These are phyloP conservation scores for Syzygium aqueum DNA, from an alignment of 345 rosid species.

Conservation along the genomic window DNA sequence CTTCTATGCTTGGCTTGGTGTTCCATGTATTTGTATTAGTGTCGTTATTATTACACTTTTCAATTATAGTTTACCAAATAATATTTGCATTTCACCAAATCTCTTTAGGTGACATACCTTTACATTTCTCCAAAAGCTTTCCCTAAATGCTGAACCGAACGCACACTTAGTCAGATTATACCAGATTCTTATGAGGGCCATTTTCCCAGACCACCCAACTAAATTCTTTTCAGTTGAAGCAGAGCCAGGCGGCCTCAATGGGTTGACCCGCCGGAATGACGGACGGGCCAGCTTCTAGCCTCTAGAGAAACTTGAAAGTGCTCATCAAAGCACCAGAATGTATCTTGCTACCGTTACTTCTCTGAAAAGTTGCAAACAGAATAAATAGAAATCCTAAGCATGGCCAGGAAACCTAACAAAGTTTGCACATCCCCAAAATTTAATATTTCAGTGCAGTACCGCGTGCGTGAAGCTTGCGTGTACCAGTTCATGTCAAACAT, in stretches of 20 bases:
- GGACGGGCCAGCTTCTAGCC: no score
- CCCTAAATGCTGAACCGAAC: no score
- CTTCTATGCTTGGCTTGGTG: no score
- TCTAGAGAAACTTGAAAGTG: background rate
- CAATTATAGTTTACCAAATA: no score
- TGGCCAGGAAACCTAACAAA: background rate
- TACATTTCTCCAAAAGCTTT: no score
- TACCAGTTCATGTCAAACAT: background rate
- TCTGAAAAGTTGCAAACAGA: background rate
- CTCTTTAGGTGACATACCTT: no score
- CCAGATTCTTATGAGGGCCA: background rate
- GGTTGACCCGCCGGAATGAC: background rate
- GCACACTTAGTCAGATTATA: background rate
- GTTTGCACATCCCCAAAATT: background rate
- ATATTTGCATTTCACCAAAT: no score
- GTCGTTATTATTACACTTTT: no score
- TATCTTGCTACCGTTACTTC: background rate
- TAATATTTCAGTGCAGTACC: background rate
- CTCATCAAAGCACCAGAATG: background rate
- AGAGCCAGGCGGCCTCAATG: background rate
- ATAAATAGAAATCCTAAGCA: background rate
- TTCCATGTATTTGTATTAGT: no score
- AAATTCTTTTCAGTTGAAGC: background rate
- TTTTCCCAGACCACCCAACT: background rate
- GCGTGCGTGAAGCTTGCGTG: background rate